phyloP scores from a whole-genome alignment of 495 filamentous ascomycete species.

The Tuber indicum region DNA sequence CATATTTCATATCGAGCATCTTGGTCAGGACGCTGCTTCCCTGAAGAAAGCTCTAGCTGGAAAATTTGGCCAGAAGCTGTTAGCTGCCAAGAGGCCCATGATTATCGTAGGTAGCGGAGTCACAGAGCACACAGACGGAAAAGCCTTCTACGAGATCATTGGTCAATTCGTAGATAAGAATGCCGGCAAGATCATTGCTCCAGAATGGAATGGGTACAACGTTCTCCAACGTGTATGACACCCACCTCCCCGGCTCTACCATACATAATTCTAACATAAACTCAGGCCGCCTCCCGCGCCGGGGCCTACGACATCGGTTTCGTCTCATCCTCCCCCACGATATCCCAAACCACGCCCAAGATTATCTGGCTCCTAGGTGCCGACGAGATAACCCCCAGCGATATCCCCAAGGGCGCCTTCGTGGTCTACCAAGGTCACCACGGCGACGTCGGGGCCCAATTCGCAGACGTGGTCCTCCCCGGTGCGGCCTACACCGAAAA shows the following conservation, averaged over 20 bases:
- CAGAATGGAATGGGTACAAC: conserved; percentile 96
- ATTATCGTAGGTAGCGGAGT: conserved; percentile 88
- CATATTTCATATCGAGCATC: conserved; percentile 86
- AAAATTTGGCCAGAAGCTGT: conserved; percentile 81
- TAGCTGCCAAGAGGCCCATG: conserved; percentile 83
- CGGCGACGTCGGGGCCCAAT: conserved; percentile 83
- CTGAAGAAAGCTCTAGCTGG: conserved; percentile 82
- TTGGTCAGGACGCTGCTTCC: conserved; percentile 67
- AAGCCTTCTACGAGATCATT: conserved; percentile 83
- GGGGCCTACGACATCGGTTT: conserved; percentile 96
- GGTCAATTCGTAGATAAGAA: conserved; percentile 89
- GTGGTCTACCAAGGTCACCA: conserved; percentile 98
- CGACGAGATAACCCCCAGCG: conserved; percentile 71
- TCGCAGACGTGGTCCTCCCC: conserved; percentile 89
- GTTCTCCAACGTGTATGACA: conserved; percentile 67
- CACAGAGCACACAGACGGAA: conserved; percentile 80
- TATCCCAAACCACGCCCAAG: conserved; percentile 78
- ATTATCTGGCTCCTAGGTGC: conserved; percentile 95
- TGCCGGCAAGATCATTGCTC: conserved; percentile 72
- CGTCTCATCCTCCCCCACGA: conserved; percentile 66
- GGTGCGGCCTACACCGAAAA: conserved; percentile 97
- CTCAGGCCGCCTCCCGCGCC: conserved; percentile 64
- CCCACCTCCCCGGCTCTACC: background rate
- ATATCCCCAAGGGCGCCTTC: conserved; percentile 90
- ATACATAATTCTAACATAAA: background rate